Conservation (phyloP, 2,329 filamentous ascomycete genomes). For the Beauveria varroae region DNA sequence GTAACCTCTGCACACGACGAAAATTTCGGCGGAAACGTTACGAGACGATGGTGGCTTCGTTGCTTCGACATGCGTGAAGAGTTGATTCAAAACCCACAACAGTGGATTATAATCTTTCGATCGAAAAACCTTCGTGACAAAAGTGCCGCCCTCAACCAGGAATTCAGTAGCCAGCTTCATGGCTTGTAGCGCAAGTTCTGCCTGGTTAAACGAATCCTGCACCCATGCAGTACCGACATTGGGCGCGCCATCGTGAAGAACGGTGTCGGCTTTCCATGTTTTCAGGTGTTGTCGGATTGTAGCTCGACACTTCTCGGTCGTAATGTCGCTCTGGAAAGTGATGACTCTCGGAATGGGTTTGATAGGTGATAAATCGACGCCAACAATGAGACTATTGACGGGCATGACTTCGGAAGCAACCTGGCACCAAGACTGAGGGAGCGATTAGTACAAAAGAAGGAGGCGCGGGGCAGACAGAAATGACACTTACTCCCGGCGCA, state of each 20-base stretch:
- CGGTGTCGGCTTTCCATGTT: conserved; percentile 91
- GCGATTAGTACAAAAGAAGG: background rate
- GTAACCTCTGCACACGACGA: conserved; percentile 91
- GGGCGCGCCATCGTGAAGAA: conserved; percentile 92
- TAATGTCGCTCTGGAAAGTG: conserved; percentile 96
- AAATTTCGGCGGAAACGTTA: conserved; percentile 97
- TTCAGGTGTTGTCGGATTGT: conserved; percentile 87
- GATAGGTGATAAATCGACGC: conserved; percentile 90
- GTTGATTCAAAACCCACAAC: conserved; percentile 95
- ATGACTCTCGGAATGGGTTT: conserved; percentile 92
- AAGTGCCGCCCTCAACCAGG: conserved; percentile 77
- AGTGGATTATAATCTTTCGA: conserved; percentile 96
- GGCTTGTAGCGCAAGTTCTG: conserved; percentile 81
- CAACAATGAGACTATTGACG: conserved; percentile 78
- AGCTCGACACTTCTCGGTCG: conserved; percentile 88
- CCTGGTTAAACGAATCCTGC: conserved; percentile 97
- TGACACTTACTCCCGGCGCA: conserved; percentile 70
- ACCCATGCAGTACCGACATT: conserved; percentile 98
- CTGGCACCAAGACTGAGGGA: conserved; percentile 78
- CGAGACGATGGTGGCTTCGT: conserved; percentile 94
- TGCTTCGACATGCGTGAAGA: conserved; percentile 91
- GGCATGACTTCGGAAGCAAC: conserved; percentile 96
- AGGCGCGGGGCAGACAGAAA: background rate
- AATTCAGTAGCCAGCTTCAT: conserved; percentile 95
- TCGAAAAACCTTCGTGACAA: conserved; percentile 95